Base-by-base conservation (phyloP, 177 flowering plant genomes). In the Vitis hybrid region DNA sequence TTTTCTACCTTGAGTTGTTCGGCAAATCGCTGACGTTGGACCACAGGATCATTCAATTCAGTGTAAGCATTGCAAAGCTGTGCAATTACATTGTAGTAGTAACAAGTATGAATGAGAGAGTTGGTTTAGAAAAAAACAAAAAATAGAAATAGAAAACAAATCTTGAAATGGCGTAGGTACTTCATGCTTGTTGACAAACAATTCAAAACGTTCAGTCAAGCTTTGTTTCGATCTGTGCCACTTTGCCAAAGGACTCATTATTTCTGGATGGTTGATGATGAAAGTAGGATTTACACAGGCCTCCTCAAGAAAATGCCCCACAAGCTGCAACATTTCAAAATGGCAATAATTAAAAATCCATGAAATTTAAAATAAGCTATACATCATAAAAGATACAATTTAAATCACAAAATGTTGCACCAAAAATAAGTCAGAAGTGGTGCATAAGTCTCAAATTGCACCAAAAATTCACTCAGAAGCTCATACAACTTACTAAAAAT, bases 241-340 rank as follows among this genome's bases (percentile, higher is more conserved):
- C 84, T 96, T 96, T 3, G 99, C 98, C 80, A 96, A 82, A 53
- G 99, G 99, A 77, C 99, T 96, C 99, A 93, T 96, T 67, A 93
- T 87, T 85, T 92, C 95, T 5, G 99, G 99, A 83, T 96, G 98
- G 78, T 96, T 92, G 39, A 92, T 91, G 63, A 96, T 92, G 75
- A 88, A 96, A 48, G 97, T 57, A 15, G 99, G 99, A 68, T 96
- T 96, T 8, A 88, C 88, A 79, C 99, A 96, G 0, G 84, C 86
- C 76, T 86, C 97, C 83, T 96, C 99, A 78, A 96, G 73, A 76
- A 96, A 96, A 79, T 96, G 97, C 10, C 99, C 99, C 51, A 96
- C 99, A 75, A 95, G 97, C 99, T 95, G 91, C 78, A 79, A 57
- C 6, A 5, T 60, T 1, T 3, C 18, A 70, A 20, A 50, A 10